Evolutionary conservation across 371 early-diverging fungal genomes (phyloP).

Genomic region (Rhizopus arrhizus): DNA sequence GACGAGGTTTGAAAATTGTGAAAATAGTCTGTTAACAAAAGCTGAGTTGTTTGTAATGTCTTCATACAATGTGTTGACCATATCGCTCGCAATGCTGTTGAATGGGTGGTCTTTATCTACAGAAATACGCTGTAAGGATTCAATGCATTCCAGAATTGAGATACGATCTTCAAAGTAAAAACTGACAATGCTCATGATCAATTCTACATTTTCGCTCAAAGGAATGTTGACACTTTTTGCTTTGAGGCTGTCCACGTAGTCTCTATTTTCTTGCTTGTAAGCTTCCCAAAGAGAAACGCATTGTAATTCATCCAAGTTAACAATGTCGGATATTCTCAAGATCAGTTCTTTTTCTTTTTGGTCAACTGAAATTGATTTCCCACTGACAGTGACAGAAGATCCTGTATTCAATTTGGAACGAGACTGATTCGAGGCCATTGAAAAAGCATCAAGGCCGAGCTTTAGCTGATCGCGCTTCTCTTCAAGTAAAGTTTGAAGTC

Average conservation of each 20-base stretch:
- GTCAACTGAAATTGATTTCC: constrained; percentile 38
- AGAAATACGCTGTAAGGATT: constrained; percentile 40
- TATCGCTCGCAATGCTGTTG: constrained; percentile 29
- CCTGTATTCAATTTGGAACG: constrained; percentile 39
- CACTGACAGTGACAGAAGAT: constrained; percentile 32
- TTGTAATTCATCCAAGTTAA: constrained; percentile 38
- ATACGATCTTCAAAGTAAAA: constrained; percentile 47
- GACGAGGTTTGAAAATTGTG: constrained; percentile 30
- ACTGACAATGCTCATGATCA: constrained; percentile 21
- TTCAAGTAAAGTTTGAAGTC: constrained; percentile 47
- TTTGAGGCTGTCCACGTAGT: background rate
- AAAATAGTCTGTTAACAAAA: constrained; percentile 34
- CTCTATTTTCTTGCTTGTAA: constrained; percentile 21
- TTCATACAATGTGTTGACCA: constrained; percentile 17
- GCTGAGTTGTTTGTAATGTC: constrained; percentile 13
- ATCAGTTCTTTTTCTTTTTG: constrained; percentile 43
- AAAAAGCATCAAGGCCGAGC: constrained; percentile 41
- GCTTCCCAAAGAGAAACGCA: constrained; percentile 43
- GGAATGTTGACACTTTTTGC: background rate
- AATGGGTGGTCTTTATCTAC: constrained; percentile 32
- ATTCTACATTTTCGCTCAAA: constrained; percentile 24
- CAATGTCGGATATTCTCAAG: constrained; percentile 29
- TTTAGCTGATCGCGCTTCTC: constrained; percentile 37
- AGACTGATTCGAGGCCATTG: constrained; percentile 36
- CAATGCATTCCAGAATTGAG: constrained; percentile 40